phyloP scores from a whole-genome alignment of 2,329 filamentous ascomycete species.

The Helotiales sp. region DNA sequence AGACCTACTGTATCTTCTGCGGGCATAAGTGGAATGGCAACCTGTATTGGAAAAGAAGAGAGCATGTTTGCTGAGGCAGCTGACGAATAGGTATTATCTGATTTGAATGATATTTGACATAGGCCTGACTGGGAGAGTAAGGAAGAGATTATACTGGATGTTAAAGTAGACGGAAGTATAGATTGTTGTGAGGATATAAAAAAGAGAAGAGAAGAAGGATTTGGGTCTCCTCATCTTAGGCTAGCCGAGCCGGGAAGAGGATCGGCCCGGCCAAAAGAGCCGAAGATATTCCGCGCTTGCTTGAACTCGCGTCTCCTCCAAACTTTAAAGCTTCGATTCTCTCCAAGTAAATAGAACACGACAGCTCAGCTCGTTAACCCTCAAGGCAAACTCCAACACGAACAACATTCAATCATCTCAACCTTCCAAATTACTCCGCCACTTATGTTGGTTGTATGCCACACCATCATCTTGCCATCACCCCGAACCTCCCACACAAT shows the following conservation, averaged over 20 bases:
- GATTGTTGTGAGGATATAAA: not conserved
- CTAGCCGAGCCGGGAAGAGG: too few relatives aligned
- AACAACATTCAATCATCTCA: not conserved
- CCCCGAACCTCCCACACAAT: constrained; percentile 3
- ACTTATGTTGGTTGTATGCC: not conserved
- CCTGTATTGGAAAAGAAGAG: not conserved
- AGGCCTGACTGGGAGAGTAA: not conserved
- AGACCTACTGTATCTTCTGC: too few relatives aligned
- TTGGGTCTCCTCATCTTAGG: too few relatives aligned
- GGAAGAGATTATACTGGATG: not conserved
- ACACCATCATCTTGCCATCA: not conserved
- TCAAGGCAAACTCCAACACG: too few relatives aligned
- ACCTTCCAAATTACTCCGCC: not conserved
- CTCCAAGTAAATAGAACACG: not conserved
- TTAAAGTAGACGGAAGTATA: not conserved
- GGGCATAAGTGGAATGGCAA: too few relatives aligned
- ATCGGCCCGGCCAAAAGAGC: not conserved
- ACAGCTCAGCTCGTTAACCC: not conserved
- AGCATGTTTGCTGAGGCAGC: not conserved
- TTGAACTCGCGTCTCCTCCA: not conserved
- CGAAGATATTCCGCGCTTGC: not conserved
- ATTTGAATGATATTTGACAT: too few relatives aligned
- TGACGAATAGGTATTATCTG: too few relatives aligned
- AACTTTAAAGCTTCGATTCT: not conserved
- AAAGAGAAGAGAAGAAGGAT: too few relatives aligned